These are phyloP conservation scores for Hanseniaspora guilliermondii DNA, from an alignment of 805 yeast genomes.

Conservation along the genomic window DNA sequence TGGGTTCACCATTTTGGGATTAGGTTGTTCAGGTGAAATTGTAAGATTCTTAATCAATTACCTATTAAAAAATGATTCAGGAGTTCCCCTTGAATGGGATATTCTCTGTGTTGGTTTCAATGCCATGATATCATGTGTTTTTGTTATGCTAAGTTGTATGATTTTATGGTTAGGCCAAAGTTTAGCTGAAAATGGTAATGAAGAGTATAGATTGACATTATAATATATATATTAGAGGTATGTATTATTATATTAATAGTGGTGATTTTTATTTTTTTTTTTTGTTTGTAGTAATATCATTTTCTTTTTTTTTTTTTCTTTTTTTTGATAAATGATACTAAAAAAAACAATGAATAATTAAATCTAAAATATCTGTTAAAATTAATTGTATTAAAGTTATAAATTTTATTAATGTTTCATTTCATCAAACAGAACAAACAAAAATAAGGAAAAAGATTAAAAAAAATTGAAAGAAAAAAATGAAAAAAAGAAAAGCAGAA, in stretches of 20 bases:
- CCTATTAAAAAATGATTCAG: constrained; percentile 84
- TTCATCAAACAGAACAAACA: too few relatives aligned
- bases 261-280: background rate
- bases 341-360: background rate
- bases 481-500: background rate
- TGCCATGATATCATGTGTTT: constrained; percentile 24
- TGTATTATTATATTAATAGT: background rate
- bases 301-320: background rate
- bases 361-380: background rate
- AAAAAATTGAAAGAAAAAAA: background rate
- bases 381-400: too few relatives aligned
- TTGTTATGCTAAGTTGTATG: constrained; percentile 80
- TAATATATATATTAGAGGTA: constrained; percentile 24
- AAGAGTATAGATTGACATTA: constrained; percentile 47
- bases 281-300: background rate
- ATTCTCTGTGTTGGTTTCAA: constrained; percentile 12
- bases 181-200: background rate
- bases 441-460: too few relatives aligned
- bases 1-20: constrained; percentile 86
- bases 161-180: constrained; percentile 79
- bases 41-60: constrained; percentile 80
- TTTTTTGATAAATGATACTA: background rate
- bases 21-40: constrained; percentile 86
- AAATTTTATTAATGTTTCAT: too few relatives aligned
- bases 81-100: constrained; percentile 34